Base-by-base conservation (phyloP, 192 early-diverging fungal species). In the Backusella tarrabulga region DNA sequence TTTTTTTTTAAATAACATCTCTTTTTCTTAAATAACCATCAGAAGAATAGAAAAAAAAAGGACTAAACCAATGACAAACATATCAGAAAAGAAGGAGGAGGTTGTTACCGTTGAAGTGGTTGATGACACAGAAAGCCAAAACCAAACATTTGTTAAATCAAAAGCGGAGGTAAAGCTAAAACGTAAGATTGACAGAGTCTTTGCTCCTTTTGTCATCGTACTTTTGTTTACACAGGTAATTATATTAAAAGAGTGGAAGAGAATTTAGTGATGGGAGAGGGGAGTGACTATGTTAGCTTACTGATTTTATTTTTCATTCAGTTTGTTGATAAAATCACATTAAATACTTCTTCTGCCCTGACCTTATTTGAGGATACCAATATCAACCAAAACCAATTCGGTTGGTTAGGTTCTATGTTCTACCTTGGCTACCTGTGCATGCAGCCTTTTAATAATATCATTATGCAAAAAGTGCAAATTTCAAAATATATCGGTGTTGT, bases 341-440 rank as follows among this genome's bases (percentile, higher is more conserved):
- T 63, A 23, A 63, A 63, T 12, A 26, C 56, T 11, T 9, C 56
- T 63, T 8, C 23, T 63, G 56, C 56, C 4, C 56, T 63, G 9
- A 63, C 56, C 11, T 14, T 63, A 63, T 63, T 63, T 12, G 34
- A 41, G 23, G 78, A 79, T 41, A 72, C 73, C 2, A 9, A 69
- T 32, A 63, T 79, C 6, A 29, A 54, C 5, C 34, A 44, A 4
- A 23, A 44, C 7, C 66, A 79, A 17, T 79, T 68, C 73, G 46
- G 68, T 68, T 46, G 34, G 12, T 14, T 79, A 7, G 73, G 78
- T 0, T 74, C 72, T 0, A 36, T 79, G 9, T 79, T 79, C 74
- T 79, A 74, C 15, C 29, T 79, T 9, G 78, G 78, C 36, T 79
- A 79, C 34, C 23, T 76, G 34, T n/a, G 63, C 9, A 63, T 63